A percentile compares a stretch with the other conserved stretches of the same genome.
Conservation (phyloP, 2,329 filamentous ascomycete species). For the Monosporascus sp. region DNA sequence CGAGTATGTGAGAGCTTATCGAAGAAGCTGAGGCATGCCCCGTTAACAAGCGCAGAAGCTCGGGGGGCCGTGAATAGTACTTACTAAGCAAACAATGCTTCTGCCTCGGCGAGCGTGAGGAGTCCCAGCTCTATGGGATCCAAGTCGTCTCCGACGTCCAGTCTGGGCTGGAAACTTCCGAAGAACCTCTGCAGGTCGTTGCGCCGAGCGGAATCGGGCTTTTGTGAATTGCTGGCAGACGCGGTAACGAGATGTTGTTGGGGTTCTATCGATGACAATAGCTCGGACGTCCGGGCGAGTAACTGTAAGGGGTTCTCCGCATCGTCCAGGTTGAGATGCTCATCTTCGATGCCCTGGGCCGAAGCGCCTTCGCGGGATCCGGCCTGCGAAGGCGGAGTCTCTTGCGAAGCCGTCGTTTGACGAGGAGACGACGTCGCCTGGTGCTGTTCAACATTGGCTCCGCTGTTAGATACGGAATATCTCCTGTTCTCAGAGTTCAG, state of each 20-base stretch:
- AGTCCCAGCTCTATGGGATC: constrained; percentile 67
- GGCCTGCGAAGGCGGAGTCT: constrained; percentile 23
- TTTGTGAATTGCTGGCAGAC: neutral
- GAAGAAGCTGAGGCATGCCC: constrained; percentile 50
- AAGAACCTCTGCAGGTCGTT: constrained; percentile 60
- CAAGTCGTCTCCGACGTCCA: constrained; percentile 59
- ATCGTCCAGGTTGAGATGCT: constrained; percentile 52
- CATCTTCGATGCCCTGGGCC: constrained; percentile 36
- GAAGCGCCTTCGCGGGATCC: constrained; percentile 20
- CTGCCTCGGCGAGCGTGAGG: constrained; percentile 60
- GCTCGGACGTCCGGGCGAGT: constrained; percentile 66
- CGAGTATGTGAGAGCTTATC: constrained; percentile 65
- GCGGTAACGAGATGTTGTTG: neutral
- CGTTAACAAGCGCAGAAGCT: neutral
- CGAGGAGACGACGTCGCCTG: constrained; percentile 22
- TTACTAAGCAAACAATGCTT: constrained; percentile 60
- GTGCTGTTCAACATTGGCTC: constrained; percentile 12
- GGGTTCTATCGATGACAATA: constrained; percentile 36
- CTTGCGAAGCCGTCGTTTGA: constrained; percentile 21
- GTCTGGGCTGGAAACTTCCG: constrained; percentile 54
- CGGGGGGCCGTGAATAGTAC: constrained; percentile 17
- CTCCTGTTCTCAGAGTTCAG: constrained; percentile 20
- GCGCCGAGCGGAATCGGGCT: constrained; percentile 23
- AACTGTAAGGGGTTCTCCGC: constrained; percentile 71
- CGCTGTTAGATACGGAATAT: constrained; percentile 16